Evolutionary conservation across 2,329 filamentous ascomycete genomes (phyloP).

Genomic region (Rhinocladiella mackenziei): DNA sequence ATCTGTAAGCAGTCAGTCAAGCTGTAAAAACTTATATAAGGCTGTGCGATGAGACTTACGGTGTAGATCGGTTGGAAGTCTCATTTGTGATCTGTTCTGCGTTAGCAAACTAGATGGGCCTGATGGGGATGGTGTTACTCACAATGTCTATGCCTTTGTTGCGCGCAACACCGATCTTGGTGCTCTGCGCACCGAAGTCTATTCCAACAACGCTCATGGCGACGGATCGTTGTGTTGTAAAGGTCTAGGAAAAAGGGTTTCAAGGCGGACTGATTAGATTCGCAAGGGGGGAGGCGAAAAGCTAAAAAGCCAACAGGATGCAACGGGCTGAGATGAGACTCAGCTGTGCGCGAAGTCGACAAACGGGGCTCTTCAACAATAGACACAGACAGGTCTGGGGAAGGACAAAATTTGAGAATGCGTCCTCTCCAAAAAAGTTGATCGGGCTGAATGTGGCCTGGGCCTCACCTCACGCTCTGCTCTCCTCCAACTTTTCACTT

Average conservation of each 20-base stretch:
- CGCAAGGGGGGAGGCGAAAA: not conserved
- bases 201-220: conserved; percentile 67
- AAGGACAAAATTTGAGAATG: no score
- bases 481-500: no score
- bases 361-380: no score
- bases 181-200: conserved; percentile 95
- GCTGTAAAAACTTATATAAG: conserved; percentile 5
- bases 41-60: conserved; percentile 63
- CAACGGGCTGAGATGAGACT: no score
- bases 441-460: no score
- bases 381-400: no score
- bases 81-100: conserved; percentile 84
- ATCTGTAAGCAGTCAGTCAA: conserved; percentile 49
- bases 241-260: conserved; percentile 2
- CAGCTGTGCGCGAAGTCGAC: no score
- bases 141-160: conserved; percentile 99
- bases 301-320: not conserved
- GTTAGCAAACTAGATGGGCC: conserved; percentile 11
- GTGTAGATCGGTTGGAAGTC: conserved; percentile 95
- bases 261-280: conserved; percentile 10
- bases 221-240: conserved; percentile 2
- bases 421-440: no score
- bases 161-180: conserved; percentile 92
- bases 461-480: no score
- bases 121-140: conserved; percentile 47